These are phyloP conservation scores for Aureobasidium melanogenum DNA, from an alignment of 2,329 filamentous ascomycete genomes.

Conservation along the genomic window DNA sequence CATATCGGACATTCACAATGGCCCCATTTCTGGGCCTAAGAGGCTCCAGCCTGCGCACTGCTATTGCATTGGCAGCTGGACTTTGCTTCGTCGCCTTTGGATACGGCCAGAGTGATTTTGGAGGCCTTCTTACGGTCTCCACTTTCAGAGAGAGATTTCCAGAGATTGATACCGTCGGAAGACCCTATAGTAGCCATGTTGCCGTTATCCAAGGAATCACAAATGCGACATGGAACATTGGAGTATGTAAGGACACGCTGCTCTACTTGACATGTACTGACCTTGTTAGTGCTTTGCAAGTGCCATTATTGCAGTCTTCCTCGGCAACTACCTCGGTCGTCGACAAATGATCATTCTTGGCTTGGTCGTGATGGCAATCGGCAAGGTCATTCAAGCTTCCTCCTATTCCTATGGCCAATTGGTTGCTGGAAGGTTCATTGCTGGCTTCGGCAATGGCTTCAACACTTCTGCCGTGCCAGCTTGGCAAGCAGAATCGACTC, in stretches of 20 bases:
- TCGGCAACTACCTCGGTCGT: conserved; percentile 52
- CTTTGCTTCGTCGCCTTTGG: conserved; percentile 36
- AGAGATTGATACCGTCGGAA: conserved; percentile 30
- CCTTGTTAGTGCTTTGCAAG: conserved; percentile 31
- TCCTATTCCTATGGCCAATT: conserved; percentile 38
- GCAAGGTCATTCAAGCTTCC: conserved; percentile 49
- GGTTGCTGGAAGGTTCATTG: conserved; percentile 41
- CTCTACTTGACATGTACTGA: not conserved
- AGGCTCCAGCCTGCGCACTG: conserved; percentile 15
- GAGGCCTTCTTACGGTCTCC: conserved; percentile 55
- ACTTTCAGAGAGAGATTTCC: conserved; percentile 45
- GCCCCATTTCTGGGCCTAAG: conserved; percentile 18
- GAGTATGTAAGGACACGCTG: conserved; percentile 13
- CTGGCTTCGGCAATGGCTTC: conserved; percentile 38
- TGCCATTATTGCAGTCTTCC: conserved; percentile 33
- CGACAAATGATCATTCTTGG: conserved; percentile 52
- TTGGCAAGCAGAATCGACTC: conserved; percentile 40
- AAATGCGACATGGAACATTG: conserved; percentile 32
- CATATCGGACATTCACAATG: conserved; percentile 1
- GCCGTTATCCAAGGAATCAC: conserved; percentile 36
- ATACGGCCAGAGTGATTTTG: conserved; percentile 51
- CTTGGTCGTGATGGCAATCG: conserved; percentile 48
- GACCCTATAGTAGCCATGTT: conserved; percentile 27
- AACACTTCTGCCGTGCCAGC: conserved; percentile 35
- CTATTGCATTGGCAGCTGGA: conserved; percentile 17